phyloP scores from a whole-genome alignment of 768 basidiomycete species.

The Imleria badia region DNA sequence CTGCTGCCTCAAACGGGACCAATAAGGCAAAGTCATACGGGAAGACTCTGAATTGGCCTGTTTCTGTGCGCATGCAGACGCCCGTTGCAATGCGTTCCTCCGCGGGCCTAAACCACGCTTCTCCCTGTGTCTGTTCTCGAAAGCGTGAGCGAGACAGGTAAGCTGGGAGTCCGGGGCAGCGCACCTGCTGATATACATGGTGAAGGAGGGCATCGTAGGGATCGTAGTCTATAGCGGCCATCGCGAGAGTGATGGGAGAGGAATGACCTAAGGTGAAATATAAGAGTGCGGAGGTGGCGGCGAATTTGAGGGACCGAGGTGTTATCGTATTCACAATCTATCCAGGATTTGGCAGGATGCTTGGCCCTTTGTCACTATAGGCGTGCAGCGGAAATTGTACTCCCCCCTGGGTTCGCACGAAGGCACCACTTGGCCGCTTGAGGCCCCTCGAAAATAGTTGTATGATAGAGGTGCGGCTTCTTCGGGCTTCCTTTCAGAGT shows the following conservation, averaged over 20 bases:
- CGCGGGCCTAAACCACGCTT: conserved; percentile 83
- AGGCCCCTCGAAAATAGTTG: conserved; percentile 1
- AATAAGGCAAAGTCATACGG: conserved; percentile 79
- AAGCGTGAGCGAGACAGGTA: not conserved
- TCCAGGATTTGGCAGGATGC: not conserved
- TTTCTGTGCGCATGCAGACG: conserved; percentile 70
- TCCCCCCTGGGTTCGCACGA: not conserved
- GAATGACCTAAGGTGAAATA: conserved; percentile 2
- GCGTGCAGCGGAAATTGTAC: not conserved
- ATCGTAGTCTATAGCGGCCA: conserved; percentile 66
- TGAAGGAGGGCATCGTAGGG: conserved; percentile 78
- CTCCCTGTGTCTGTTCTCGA: conserved; percentile 65
- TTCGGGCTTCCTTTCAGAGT: conserved; percentile 10
- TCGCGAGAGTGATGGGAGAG: not conserved
- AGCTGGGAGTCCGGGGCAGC: conserved; percentile 7
- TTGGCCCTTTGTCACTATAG: not conserved
- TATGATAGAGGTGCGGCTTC: not conserved
- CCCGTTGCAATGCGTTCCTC: conserved; percentile 76
- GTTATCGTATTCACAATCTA: not conserved
- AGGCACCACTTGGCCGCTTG: conserved; percentile 3
- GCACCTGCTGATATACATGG: conserved; percentile 74
- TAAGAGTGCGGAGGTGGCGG: conserved; percentile 11
- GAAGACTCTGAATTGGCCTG: conserved; percentile 72
- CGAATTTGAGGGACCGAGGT: not conserved
- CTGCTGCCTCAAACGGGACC: conserved; percentile 75